phyloP scores from a whole-genome alignment of 2,329 filamentous ascomycete genomes.

The Verticillium isaacii region DNA sequence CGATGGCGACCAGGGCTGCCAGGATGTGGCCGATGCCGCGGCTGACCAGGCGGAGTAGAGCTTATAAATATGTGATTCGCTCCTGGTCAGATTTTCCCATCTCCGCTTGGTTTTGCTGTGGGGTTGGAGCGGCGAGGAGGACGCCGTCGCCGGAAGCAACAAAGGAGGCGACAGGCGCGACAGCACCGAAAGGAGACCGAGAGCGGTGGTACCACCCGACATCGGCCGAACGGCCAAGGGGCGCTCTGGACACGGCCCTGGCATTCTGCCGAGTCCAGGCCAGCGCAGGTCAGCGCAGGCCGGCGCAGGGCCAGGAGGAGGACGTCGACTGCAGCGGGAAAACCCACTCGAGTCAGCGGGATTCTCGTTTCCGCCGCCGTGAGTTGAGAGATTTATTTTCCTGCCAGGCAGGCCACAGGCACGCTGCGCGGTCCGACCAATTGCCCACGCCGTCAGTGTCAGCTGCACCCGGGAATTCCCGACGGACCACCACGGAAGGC shows the following conservation, averaged over 20 bases:
- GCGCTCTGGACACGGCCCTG: slow-evolving; percentile 9
- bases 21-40: neutral
- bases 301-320: neutral
- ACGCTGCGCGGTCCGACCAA: neutral
- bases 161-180: neutral
- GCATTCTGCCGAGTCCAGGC: slow-evolving; percentile 1
- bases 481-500: slow-evolving; percentile 6
- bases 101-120: neutral
- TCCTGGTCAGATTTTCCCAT: neutral
- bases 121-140: neutral
- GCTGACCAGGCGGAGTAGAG: neutral
- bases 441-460: neutral
- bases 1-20: neutral
- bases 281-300: neutral
- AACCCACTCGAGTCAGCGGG: slow-evolving; percentile 11
- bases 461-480: neutral
- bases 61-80: slow-evolving; percentile 2
- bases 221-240: slow-evolving; percentile 9
- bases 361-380: neutral
- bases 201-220: neutral
- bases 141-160: neutral
- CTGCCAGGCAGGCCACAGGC: neutral
- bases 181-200: neutral
- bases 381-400: slow-evolving; percentile 1
- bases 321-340: neutral